Percentiles rank a stretch among this genome's conserved stretches.
Evolutionary conservation across 179 eudicot species (phyloP).

Genomic region (Drosera spatulata): DNA sequence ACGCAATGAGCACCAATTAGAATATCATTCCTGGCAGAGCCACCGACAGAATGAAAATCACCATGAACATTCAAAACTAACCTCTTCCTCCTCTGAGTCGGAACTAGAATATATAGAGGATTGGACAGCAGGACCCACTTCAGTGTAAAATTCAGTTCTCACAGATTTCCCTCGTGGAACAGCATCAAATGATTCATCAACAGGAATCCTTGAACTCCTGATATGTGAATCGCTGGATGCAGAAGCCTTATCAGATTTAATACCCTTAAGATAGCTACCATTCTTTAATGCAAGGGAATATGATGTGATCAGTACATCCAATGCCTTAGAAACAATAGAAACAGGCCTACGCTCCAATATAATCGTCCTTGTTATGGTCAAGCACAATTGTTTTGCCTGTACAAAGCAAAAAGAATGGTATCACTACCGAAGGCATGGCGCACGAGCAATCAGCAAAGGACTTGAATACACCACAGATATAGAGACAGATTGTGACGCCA

Average conservation of each 20-base stretch:
- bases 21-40: constrained; percentile 7
- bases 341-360: constrained; percentile 79
- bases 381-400: constrained; percentile 83
- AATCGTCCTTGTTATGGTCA: constrained; percentile 48
- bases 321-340: constrained; percentile 52
- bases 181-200: constrained; percentile 26
- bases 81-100: constrained; percentile 56
- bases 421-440: neutral
- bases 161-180: constrained; percentile 33
- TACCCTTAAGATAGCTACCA: constrained; percentile 58
- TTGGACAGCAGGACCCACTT: constrained; percentile 16
- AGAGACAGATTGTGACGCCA: no score
- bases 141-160: constrained; percentile 20
- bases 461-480: neutral
- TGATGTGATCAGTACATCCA: constrained; percentile 63
- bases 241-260: constrained; percentile 36
- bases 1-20: constrained; percentile 20
- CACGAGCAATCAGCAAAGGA: no score
- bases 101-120: constrained; percentile 27
- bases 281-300: constrained; percentile 72
- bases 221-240: constrained; percentile 28
- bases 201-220: constrained; percentile 17
- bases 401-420: constrained; percentile 9
- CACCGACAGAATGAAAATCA: constrained; percentile 11
- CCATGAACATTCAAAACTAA: constrained; percentile 8